Percentiles rank a stretch among this genome's conserved stretches.
Conservation (phyloP, 441 rosid species). For the Daphne laureola region DNA sequence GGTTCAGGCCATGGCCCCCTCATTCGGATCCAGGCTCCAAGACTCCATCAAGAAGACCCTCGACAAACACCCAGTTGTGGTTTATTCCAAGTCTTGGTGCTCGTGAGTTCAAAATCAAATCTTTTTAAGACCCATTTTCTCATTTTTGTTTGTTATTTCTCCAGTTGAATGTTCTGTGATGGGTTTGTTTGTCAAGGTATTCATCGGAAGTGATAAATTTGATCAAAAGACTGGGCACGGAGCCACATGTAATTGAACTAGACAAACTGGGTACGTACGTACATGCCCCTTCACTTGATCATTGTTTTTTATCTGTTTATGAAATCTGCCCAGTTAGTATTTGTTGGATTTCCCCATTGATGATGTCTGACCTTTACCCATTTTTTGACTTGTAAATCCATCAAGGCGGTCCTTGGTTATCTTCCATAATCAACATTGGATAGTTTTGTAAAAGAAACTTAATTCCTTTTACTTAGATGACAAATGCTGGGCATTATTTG, state of each 20-base stretch:
- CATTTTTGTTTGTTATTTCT: neutral
- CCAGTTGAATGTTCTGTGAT: neutral
- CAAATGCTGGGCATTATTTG: too few species aligned
- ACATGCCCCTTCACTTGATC: neutral
- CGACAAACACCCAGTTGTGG: constrained; percentile 66
- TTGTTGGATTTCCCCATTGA: too few species aligned
- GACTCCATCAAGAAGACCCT: constrained; percentile 63
- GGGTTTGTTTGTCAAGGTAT: constrained; percentile 35
- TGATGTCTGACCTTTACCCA: neutral
- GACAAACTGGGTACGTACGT: constrained; percentile 66
- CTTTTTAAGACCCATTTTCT: neutral
- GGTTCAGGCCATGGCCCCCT: constrained; percentile 42
- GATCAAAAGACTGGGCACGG: constrained; percentile 66
- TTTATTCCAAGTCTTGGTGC: constrained; percentile 96
- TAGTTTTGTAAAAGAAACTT: too few species aligned
- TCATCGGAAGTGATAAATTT: constrained; percentile 81
- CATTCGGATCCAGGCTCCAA: constrained; percentile 84
- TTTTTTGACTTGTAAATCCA: neutral
- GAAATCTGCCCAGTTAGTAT: too few species aligned
- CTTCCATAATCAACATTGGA: neutral
- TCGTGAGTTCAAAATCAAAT: constrained; percentile 52
- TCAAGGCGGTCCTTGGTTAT: neutral
- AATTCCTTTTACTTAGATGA: too few species aligned
- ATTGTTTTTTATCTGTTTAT: neutral
- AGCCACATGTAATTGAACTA: constrained; percentile 78